Evolutionary conservation across 2,329 filamentous ascomycete genomes (phyloP).

Genomic region (Arthrobotrys sinensis): DNA sequence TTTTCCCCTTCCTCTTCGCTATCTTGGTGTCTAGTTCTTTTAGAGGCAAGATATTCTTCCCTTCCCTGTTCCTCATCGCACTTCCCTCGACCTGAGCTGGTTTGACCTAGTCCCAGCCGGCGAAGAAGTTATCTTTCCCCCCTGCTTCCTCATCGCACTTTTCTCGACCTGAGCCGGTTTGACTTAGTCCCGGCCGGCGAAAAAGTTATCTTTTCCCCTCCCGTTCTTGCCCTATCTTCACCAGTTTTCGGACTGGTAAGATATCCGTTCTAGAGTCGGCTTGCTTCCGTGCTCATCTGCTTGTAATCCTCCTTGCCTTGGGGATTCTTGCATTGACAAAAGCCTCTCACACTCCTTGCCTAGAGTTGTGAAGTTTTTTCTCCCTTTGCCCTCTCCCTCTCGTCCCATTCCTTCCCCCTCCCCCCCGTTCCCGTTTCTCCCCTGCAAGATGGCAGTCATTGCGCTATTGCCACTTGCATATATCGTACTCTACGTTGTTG

Average conservation of each 20-base stretch:
- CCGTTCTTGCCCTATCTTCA: background rate
- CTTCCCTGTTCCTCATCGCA: too few relatives aligned
- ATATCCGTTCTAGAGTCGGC: background rate
- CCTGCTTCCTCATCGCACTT: background rate
- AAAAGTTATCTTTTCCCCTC: background rate
- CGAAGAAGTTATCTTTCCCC: background rate
- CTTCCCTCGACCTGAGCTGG: too few relatives aligned
- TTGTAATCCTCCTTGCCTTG: conserved; percentile 1
- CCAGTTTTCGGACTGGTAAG: background rate
- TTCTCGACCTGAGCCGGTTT: too few relatives aligned
- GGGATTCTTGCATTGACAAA: conserved; percentile 1
- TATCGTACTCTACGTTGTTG: background rate
- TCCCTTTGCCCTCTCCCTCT: background rate
- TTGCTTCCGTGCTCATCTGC: background rate
- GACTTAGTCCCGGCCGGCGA: too few relatives aligned
- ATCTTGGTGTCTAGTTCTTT: too few relatives aligned
- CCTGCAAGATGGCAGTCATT: background rate
- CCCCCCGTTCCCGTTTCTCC: background rate
- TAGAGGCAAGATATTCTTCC: too few relatives aligned
- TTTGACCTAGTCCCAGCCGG: too few relatives aligned
- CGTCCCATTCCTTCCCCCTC: background rate
- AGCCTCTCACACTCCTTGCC: background rate
- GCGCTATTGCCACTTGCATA: background rate
- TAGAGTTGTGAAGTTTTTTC: background rate
- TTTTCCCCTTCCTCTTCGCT: too few relatives aligned